A percentile compares a stretch with the other conserved stretches of the same genome.
phyloP scores from a whole-genome alignment of 805 yeast genomes.

The Starmerella potacharoeniae region DNA sequence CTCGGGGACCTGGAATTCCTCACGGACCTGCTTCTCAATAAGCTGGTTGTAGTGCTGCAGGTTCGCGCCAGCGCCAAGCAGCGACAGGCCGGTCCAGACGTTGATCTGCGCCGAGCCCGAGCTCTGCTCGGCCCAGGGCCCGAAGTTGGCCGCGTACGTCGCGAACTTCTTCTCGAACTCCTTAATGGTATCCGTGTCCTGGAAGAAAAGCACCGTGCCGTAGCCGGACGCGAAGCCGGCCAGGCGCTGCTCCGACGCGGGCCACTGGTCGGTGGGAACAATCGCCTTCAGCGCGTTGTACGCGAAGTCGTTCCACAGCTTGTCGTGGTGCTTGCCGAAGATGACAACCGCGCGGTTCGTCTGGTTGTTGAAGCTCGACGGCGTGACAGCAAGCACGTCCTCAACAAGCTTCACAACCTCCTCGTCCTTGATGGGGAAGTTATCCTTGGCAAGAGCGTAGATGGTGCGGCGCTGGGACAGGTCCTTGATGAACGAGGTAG shows the following conservation, averaged over 20 bases:
- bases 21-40: conserved; percentile 31
- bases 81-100: conserved; percentile 39
- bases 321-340: conserved; percentile 37
- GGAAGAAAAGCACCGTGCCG: conserved; percentile 41
- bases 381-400: conserved; percentile 37
- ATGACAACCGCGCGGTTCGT: conserved; percentile 39
- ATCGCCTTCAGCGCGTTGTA: conserved; percentile 27
- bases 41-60: conserved; percentile 43
- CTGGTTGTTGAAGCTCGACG: conserved; percentile 44
- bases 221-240: conserved; percentile 36
- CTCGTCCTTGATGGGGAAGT: conserved; percentile 34
- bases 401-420: conserved; percentile 36
- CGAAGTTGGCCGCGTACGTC: conserved; percentile 36
- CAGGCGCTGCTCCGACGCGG: conserved; percentile 35
- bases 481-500: conserved; percentile 12
- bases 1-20: conserved; percentile 34
- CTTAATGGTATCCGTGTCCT: conserved; percentile 34
- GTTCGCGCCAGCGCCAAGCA: conserved; percentile 39
- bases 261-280: conserved; percentile 30
- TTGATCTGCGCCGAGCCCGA: conserved; percentile 38
- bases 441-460: conserved; percentile 36
- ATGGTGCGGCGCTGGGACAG: conserved; percentile 38
- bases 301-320: conserved; percentile 36
- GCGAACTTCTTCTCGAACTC: conserved; percentile 36
- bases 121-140: conserved; percentile 39